Percentiles rank a stretch among this genome's conserved stretches.
phyloP scores from a whole-genome alignment of 2,329 filamentous ascomycete species.

The Berkeleyomyces basicola region DNA sequence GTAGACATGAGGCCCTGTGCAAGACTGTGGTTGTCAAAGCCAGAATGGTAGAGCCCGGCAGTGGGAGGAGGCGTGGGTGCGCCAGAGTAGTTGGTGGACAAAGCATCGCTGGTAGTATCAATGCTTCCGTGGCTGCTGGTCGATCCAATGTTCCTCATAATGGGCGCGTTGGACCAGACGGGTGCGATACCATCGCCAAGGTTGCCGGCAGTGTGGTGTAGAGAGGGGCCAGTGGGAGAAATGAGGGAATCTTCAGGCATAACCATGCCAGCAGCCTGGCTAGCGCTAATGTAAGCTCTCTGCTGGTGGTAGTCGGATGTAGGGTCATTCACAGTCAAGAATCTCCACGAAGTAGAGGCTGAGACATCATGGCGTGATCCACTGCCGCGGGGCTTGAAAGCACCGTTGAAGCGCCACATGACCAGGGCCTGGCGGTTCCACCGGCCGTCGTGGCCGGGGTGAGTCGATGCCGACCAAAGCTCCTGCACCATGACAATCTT shows the following conservation, averaged over 20 bases:
- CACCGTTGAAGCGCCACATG: slow-evolving; percentile 44
- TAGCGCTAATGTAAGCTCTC: slow-evolving; percentile 20
- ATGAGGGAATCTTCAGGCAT: slow-evolving; percentile 28
- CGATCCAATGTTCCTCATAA: slow-evolving; percentile 12
- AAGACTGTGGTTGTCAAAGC: background rate
- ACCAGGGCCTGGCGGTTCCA: slow-evolving; percentile 45
- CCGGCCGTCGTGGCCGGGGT: slow-evolving; percentile 20
- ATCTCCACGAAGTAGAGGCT: slow-evolving; percentile 37
- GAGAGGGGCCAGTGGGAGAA: slow-evolving; percentile 31
- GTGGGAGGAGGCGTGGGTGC: slow-evolving; percentile 8
- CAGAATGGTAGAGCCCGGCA: background rate
- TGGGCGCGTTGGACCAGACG: slow-evolving; percentile 3
- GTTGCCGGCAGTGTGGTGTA: background rate
- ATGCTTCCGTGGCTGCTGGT: slow-evolving; percentile 10
- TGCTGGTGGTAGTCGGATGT: slow-evolving; percentile 42
- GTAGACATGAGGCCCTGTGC: slow-evolving; percentile 2
- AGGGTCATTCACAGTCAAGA: slow-evolving; percentile 43
- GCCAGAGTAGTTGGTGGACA: slow-evolving; percentile 1
- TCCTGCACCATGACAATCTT: slow-evolving; percentile 50
- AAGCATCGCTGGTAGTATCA: slow-evolving; percentile 9
- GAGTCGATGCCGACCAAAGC: slow-evolving; percentile 38
- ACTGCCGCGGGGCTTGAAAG: slow-evolving; percentile 26
- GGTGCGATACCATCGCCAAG: slow-evolving; percentile 1
- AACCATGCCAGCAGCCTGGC: background rate
- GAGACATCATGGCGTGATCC: slow-evolving; percentile 12